phyloP scores from a whole-genome alignment of 2,329 filamentous ascomycete species.

The Phoma sp. region DNA sequence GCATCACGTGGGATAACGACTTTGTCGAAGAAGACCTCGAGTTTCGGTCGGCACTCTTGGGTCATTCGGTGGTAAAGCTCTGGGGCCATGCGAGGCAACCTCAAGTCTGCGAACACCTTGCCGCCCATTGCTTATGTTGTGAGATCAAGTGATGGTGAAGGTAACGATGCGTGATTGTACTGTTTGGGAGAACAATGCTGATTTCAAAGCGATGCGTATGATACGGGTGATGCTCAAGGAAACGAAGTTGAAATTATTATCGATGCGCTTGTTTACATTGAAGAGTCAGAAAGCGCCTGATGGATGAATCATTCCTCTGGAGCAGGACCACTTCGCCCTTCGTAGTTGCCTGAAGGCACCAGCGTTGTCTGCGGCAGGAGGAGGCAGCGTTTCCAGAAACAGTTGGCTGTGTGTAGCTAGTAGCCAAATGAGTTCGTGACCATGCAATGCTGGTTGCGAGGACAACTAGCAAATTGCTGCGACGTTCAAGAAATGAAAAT shows the following conservation, averaged over 20 bases:
- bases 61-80: constrained; percentile 63
- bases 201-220: background rate
- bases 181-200: background rate
- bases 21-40: constrained; percentile 59
- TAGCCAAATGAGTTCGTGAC: too few relatives aligned
- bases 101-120: constrained; percentile 36
- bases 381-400: too few relatives aligned
- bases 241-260: background rate
- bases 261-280: constrained; percentile 1
- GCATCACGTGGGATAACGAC: constrained; percentile 70
- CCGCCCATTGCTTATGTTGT: constrained; percentile 67
- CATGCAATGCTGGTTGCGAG: too few relatives aligned
- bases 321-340: too few relatives aligned
- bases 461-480: too few relatives aligned
- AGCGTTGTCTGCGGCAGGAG: too few relatives aligned
- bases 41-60: constrained; percentile 51
- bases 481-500: too few relatives aligned
- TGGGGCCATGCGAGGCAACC: constrained; percentile 67
- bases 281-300: background rate
- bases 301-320: too few relatives aligned
- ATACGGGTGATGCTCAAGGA: background rate
- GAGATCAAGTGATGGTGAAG: background rate
- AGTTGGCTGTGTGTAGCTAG: too few relatives aligned
- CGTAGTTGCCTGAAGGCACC: too few relatives aligned
- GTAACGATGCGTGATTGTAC: background rate